phyloP scores from a whole-genome alignment of 257 asterid species.

The Nicotiana otophora region DNA sequence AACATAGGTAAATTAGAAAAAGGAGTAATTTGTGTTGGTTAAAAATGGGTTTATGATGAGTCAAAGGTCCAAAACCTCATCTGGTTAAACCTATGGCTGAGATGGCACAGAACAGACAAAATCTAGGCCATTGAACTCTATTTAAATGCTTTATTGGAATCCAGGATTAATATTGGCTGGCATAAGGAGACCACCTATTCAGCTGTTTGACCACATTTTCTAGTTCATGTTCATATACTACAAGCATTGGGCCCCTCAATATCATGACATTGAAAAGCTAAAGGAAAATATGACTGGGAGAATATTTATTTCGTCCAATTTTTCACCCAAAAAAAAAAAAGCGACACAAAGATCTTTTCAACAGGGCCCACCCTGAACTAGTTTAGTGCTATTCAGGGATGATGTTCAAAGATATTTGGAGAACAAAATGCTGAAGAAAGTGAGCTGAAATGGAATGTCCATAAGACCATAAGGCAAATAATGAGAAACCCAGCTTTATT shows the following conservation, averaged over 20 bases:
- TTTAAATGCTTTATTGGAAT: not conserved
- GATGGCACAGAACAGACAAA: not conserved
- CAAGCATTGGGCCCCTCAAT: not conserved
- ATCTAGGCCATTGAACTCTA: not conserved
- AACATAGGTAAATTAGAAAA: not conserved
- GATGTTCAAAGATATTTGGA: not conserved
- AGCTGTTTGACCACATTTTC: not conserved
- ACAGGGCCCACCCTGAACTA: not conserved
- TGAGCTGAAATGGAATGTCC: not conserved
- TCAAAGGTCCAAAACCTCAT: not conserved
- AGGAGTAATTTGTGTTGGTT: not conserved
- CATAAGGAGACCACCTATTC: not conserved
- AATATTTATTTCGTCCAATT: not conserved
- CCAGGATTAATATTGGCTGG: not conserved
- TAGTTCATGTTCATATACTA: not conserved
- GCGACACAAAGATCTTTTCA: not conserved
- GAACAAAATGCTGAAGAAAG: not conserved
- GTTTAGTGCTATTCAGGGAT: not conserved
- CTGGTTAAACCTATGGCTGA: slow-evolving; percentile 8
- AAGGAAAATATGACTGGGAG: not conserved
- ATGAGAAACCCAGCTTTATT: not conserved
- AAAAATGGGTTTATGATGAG: not conserved
- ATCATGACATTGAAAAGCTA: not conserved
- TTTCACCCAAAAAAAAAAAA: not conserved
- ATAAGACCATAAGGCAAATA: not conserved